Percentiles rank a stretch among this genome's conserved stretches.
Conservation (phyloP, 129 eudicot species). For the Glebionis coronaria region DNA sequence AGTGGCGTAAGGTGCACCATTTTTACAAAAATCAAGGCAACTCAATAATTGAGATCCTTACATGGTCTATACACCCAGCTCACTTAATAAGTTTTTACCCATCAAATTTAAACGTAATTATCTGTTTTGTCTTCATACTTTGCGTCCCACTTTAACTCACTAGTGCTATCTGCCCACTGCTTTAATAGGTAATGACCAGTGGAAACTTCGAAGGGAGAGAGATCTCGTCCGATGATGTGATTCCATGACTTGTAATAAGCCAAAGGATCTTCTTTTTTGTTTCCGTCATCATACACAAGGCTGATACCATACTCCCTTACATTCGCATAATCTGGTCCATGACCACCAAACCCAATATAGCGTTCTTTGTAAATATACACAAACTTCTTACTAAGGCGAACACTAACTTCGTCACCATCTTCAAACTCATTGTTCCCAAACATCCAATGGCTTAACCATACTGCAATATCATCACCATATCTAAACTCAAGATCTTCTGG, state of each 20-base stretch:
- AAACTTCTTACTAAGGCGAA: neutral
- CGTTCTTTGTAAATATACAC: no score
- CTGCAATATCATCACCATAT: neutral
- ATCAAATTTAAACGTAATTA: no score
- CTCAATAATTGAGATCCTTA: no score
- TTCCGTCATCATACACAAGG: conserved; percentile 5
- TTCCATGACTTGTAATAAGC: conserved; percentile 25
- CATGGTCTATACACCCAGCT: no score
- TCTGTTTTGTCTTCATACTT: no score
- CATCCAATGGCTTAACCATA: conserved; percentile 23
- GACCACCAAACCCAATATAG: neutral
- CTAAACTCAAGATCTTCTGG: neutral
- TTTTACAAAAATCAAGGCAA: no score
- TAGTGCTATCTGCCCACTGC: neutral
- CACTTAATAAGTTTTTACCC: no score
- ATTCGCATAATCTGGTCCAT: neutral
- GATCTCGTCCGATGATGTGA: conserved; percentile 12
- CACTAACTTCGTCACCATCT: conserved; percentile 16
- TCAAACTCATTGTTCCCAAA: conserved; percentile 17
- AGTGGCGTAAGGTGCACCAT: no score
- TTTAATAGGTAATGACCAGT: neutral
- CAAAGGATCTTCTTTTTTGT: neutral
- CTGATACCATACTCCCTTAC: conserved; percentile 9
- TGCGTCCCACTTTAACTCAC: neutral
- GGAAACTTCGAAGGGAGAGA: neutral